phyloP scores from a whole-genome alignment of 2,329 filamentous ascomycete species.

The Ophidiomyces ophidiicola region DNA sequence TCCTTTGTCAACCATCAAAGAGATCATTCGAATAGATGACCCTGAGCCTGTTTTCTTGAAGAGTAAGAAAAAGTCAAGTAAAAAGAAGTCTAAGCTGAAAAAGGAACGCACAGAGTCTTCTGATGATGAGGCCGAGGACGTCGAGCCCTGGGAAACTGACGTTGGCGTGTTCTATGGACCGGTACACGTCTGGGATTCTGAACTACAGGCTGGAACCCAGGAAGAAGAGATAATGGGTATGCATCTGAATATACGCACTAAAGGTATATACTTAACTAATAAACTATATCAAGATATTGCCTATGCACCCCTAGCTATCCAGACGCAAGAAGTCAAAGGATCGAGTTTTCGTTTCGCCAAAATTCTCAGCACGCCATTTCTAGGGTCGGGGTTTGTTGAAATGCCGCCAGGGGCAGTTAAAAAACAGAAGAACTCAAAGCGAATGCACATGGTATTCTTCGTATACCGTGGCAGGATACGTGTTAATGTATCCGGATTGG shows the following conservation, averaged over 20 bases:
- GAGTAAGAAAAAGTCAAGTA: constrained; percentile 28
- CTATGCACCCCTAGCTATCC: constrained; percentile 45
- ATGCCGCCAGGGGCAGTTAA: constrained; percentile 74
- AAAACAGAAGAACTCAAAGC: constrained; percentile 77
- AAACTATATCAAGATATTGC: constrained; percentile 42
- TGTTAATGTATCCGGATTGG: constrained; percentile 49
- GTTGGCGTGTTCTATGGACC: constrained; percentile 31
- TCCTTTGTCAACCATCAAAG: constrained; percentile 58
- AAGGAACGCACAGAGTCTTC: constrained; percentile 29
- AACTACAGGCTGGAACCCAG: constrained; percentile 27
- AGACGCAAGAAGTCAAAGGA: constrained; percentile 46
- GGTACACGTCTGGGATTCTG: constrained; percentile 34
- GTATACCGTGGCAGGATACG: constrained; percentile 71
- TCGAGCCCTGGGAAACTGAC: constrained; percentile 36
- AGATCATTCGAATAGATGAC: constrained; percentile 63
- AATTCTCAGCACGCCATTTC: constrained; percentile 69
- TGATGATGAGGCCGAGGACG: constrained; percentile 28
- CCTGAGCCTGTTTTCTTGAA: constrained; percentile 31
- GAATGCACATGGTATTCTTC: constrained; percentile 97
- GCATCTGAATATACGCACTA: not conserved
- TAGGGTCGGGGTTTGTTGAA: constrained; percentile 82
- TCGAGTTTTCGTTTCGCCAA: constrained; percentile 81
- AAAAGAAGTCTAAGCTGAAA: constrained; percentile 27
- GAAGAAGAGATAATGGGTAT: constrained; percentile 33
- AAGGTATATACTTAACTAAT: constrained; percentile 13